Evolutionary conservation across 1,284 basidiomycete genomes (phyloP), one percentile per base, ranked within the genome.

Genomic region (Tilletiopsis washingtonensis): DNA sequence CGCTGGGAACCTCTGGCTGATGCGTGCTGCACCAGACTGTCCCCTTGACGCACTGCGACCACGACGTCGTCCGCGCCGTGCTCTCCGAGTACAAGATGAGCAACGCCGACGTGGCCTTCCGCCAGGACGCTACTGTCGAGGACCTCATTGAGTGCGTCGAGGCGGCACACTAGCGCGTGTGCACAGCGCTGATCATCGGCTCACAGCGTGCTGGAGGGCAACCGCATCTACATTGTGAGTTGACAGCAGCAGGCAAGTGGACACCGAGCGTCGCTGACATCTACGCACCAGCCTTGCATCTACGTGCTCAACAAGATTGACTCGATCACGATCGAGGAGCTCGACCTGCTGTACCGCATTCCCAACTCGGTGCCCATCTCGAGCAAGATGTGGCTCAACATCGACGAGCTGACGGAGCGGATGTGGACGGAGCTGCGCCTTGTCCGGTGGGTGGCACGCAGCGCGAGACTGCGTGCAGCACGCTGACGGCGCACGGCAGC

Each of bases 51-150:
- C 89, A 91, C 70, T 85, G 98, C 57, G 91, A 97, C 67, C 83
- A 87, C 27, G 89, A 93, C 51, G 91, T 94, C 74, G 93, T 98
- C 76, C 88, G 88, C 69, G 94, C 94, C n/a, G 81, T 99, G 23
- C 78, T 93, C 55, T 84, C 84, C 74, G 94, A 98, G 76, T 98
- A 97, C 76, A 84, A 81, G 59, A 77, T 82, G 69, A 86, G 79
- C 74, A 97, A 93, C 68, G 84, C 81, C n/a, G 90, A 96, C 70
- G 83, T 99, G 42, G 84, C 89, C 5, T 96, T 99, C 69, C 84
- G 94, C 54, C 83, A 86, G 11, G 84, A 86, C 62, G 88, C 87
- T n/a, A 94, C 88, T 2, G 82, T 91, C 4, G 94, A 99, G 71
- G 93, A 99, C 73, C 77, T 99, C n/a, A 91, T 99, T 51, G 94